Evolutionary conservation across 1,284 basidiomycete species (phyloP).

Genomic region (Coniophora puteana): DNA sequence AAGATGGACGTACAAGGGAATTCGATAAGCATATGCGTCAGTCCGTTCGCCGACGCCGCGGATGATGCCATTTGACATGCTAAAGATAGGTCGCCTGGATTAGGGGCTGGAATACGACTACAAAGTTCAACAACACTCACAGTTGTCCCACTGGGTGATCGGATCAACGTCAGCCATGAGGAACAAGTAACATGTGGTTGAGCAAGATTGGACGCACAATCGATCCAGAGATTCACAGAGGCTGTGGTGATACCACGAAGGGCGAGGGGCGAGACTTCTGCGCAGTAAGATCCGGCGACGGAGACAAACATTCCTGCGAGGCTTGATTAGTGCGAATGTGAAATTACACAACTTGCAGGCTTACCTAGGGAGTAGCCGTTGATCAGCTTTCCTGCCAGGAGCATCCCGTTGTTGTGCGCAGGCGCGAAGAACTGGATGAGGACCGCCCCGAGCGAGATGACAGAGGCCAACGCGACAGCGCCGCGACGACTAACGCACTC

Average conservation of each 20-base stretch:
- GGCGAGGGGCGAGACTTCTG: slow-evolving; percentile 26
- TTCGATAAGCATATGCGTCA: slow-evolving; percentile 21
- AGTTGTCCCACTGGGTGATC: slow-evolving; percentile 22
- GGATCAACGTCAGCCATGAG: not conserved
- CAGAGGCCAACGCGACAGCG: slow-evolving; percentile 9
- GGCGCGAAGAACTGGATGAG: slow-evolving; percentile 25
- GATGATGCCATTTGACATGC: slow-evolving; percentile 25
- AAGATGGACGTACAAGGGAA: slow-evolving; percentile 21
- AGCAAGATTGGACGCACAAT: slow-evolving; percentile 13
- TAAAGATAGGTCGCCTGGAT: slow-evolving; percentile 4
- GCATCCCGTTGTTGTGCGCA: slow-evolving; percentile 18
- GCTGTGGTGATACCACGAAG: slow-evolving; percentile 26
- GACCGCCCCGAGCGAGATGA: slow-evolving; percentile 21
- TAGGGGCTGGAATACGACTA: not conserved
- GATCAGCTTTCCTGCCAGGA: slow-evolving; percentile 24
- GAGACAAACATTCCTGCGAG: slow-evolving; percentile 22
- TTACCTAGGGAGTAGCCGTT: slow-evolving; percentile 19
- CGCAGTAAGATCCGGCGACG: slow-evolving; percentile 23
- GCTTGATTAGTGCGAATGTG: too few relatives aligned
- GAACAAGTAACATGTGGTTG: not conserved
- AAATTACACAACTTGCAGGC: too few relatives aligned
- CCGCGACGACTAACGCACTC: slow-evolving; percentile 17
- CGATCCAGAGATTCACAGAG: slow-evolving; percentile 25
- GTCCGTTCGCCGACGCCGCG: slow-evolving; percentile 19
- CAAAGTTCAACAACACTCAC: slow-evolving; percentile 11